Conservation (phyloP, 495 filamentous ascomycete species). For the Hypoxylon fuscum region DNA sequence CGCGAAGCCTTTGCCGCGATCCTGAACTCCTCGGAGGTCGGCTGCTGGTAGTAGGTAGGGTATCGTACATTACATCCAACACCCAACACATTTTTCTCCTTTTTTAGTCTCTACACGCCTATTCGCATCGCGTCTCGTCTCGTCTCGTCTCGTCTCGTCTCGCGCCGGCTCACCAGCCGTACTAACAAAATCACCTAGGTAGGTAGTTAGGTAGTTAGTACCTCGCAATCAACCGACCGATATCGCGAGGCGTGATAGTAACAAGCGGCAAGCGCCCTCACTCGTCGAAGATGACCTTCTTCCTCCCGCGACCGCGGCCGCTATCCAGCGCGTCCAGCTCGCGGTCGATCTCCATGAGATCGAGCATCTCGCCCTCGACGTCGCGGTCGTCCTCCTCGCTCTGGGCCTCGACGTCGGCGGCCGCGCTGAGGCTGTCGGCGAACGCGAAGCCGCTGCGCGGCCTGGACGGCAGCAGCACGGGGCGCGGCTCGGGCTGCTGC, state of each 20-base stretch:
- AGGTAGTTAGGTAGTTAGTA: too few relatives aligned
- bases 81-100: not conserved
- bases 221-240: too few relatives aligned
- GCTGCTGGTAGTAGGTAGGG: too few relatives aligned
- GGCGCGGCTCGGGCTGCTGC: conserved; percentile 13
- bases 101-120: too few relatives aligned
- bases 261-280: too few relatives aligned
- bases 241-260: too few relatives aligned
- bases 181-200: too few relatives aligned
- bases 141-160: too few relatives aligned
- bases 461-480: conserved; percentile 26
- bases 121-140: too few relatives aligned
- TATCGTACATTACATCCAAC: conserved; percentile 49
- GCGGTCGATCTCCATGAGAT: conserved; percentile 65
- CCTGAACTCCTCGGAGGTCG: conserved; percentile 25
- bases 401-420: conserved; percentile 56
- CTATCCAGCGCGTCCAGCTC: conserved; percentile 59
- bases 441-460: conserved; percentile 50
- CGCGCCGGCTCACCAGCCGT: too few relatives aligned
- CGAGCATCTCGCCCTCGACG: conserved; percentile 62
- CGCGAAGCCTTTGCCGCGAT: not conserved
- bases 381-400: conserved; percentile 56
- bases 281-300: conserved; percentile 59
- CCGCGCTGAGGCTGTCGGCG: conserved; percentile 52
- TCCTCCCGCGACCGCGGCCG: conserved; percentile 52